These are phyloP conservation scores for Bryum argenteum DNA, from an alignment of 225 moss, liverwort and hornwort species.

Conservation along the genomic window DNA sequence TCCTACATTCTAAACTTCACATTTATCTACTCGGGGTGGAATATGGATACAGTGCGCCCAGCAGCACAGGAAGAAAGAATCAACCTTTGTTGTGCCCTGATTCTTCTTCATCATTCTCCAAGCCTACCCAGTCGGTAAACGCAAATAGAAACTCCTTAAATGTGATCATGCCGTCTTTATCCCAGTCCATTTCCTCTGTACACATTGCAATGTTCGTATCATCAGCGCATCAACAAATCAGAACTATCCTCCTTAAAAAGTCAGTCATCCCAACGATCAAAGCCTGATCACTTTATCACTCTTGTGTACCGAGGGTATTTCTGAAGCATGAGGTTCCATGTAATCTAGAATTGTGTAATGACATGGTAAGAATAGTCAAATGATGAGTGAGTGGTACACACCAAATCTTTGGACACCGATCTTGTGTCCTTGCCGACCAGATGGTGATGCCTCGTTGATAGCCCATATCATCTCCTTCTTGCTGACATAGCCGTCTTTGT, in stretches of 20 bases:
- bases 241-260: too few relatives aligned
- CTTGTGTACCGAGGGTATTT: too few relatives aligned
- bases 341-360: too few relatives aligned
- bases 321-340: too few relatives aligned
- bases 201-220: slow-evolving; percentile 11
- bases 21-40: slow-evolving; percentile 18
- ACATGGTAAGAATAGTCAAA: neutral
- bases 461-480: slow-evolving; percentile 83
- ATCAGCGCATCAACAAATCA: slow-evolving; percentile 21
- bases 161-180: slow-evolving; percentile 83
- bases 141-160: slow-evolving; percentile 94
- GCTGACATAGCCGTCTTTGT: slow-evolving; percentile 89
- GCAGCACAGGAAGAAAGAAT: slow-evolving; percentile 25
- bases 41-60: slow-evolving; percentile 39
- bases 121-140: slow-evolving; percentile 89
- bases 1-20: slow-evolving; percentile 18
- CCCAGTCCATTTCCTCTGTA: slow-evolving; percentile 99
- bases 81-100: slow-evolving; percentile 38
- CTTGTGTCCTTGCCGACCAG: slow-evolving; percentile 62
- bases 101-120: slow-evolving; percentile 71
- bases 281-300: too few relatives aligned
- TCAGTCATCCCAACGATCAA: too few relatives aligned
- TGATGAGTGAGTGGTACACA: slow-evolving; percentile 36
- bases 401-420: slow-evolving; percentile 85
- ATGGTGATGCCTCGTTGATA: slow-evolving; percentile 72